A percentile compares a stretch with the other conserved stretches of the same genome.
phyloP scores from a whole-genome alignment of 306 rosid species.

The Cucurbita ficifolia region DNA sequence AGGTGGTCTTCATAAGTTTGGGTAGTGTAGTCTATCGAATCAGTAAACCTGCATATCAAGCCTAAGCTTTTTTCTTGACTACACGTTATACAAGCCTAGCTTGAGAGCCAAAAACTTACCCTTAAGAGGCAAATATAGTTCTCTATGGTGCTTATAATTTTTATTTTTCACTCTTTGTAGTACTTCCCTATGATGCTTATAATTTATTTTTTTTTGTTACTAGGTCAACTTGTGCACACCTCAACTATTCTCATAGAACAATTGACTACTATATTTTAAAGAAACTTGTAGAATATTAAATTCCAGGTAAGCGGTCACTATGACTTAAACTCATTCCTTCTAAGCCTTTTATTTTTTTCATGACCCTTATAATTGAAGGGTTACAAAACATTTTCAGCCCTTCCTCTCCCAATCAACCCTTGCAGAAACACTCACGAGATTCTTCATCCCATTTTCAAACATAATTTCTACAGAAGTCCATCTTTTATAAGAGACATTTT shows the following conservation, averaged over 20 bases:
- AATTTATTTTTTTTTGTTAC: too few species aligned
- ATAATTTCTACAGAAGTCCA: neutral
- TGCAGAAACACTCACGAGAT: neutral
- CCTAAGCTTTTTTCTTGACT: neutral
- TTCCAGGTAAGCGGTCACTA: too few species aligned
- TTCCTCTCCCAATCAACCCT: neutral
- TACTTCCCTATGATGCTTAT: too few species aligned
- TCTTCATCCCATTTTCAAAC: neutral
- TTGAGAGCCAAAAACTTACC: neutral
- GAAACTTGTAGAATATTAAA: too few species aligned
- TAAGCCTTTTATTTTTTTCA: neutral
- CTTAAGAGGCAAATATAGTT: too few species aligned
- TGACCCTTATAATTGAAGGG: neutral
- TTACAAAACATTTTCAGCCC: neutral
- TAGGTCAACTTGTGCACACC: too few species aligned
- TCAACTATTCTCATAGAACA: too few species aligned
- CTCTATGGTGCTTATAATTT: neutral
- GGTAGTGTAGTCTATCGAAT: neutral
- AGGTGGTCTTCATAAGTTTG: neutral
- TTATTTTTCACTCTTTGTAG: too few species aligned
- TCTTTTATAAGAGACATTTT: neutral
- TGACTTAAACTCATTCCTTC: neutral
- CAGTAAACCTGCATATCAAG: neutral
- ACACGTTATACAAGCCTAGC: neutral
- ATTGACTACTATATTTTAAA: too few species aligned